A percentile compares a stretch with the other conserved stretches of the same genome.
phyloP scores from a whole-genome alignment of 305 asterid species.

The Fraxinus floribunda region DNA sequence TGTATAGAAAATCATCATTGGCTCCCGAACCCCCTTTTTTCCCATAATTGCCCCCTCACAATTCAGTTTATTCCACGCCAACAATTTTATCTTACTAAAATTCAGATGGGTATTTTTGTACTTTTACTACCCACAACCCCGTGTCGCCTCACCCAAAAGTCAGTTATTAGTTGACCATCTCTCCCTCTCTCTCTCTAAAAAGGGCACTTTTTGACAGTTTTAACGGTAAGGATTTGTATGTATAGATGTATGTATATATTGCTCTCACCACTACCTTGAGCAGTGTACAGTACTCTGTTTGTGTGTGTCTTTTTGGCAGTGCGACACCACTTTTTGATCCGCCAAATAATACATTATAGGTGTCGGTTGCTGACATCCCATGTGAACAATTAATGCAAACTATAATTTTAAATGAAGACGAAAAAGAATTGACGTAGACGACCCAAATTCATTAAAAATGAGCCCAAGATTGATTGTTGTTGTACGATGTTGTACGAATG shows the following conservation, averaged over 20 bases:
- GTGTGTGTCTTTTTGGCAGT: neutral
- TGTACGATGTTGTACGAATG: neutral
- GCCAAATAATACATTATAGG: neutral
- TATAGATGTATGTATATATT: neutral
- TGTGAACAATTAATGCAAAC: constrained; percentile 24
- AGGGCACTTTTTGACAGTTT: constrained; percentile 25
- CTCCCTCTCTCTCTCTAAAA: neutral
- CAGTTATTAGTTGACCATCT: constrained; percentile 29
- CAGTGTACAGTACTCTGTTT: neutral
- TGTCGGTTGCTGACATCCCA: constrained; percentile 46
- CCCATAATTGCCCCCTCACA: neutral
- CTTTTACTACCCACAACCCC: neutral
- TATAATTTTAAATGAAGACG: neutral
- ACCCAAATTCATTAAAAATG: neutral
- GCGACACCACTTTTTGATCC: neutral
- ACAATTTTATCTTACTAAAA: constrained; percentile 1
- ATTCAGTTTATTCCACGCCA: constrained; percentile 5
- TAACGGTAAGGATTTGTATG: constrained; percentile 11
- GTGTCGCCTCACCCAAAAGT: neutral
- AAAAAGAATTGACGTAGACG: neutral
- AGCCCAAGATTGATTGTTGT: neutral
- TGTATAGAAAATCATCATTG: constrained; percentile 8
- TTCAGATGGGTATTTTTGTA: neutral
- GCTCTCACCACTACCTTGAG: constrained; percentile 23
- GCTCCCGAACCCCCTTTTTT: neutral